Base-by-base conservation (phyloP, 306 rosid species). In the Pterocarpus macrocarpus region DNA sequence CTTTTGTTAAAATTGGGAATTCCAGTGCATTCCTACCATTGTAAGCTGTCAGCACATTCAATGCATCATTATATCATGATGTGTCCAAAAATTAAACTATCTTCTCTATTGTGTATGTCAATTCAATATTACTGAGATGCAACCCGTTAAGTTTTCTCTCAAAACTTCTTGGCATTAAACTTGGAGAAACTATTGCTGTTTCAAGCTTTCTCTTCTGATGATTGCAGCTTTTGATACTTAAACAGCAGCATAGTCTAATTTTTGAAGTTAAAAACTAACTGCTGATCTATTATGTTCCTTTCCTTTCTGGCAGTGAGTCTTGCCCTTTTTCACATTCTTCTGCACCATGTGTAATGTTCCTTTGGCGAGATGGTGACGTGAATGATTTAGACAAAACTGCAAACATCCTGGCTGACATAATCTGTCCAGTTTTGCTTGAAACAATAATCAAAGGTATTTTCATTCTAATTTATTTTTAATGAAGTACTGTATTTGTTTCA, bases 371-470 rank as follows among this genome's bases (percentile, higher is more conserved):
- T 61, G 75, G 71, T 16, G 47, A 53, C 57, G 82, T 43, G 75
- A 63, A 17, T 17, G 84, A 84, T 69, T 70, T 91, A 35, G 92
- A 89, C 81, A 55, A 53, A 44, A 83, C 73, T 70, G 81, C 86
- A 34, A 82, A 82, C 55, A 57, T 80, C 81, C 79, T 91, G 57
- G 81, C 93, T 22, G 92, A 93, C 75, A 36, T 78, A 32, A 81
- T 95, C 61, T 93, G 89, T 82, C 97, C 98, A 2, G 89, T 88
- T 78, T 87, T 95, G 36, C 67, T 91, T 15, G 90, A 89, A 70
- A 81, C 98, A 52, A 82, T 88, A 36, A 90, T 95, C 75, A 91
- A 95, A 88, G 99, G 99, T 95, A 90, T 77, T 70, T 78, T 75
- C 72, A 16, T 49, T 82, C 30, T 80, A 13, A 36, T 50, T 41